Conservation (phyloP, 2,329 filamentous ascomycete species). For the Ophiostoma tasmaniense region DNA sequence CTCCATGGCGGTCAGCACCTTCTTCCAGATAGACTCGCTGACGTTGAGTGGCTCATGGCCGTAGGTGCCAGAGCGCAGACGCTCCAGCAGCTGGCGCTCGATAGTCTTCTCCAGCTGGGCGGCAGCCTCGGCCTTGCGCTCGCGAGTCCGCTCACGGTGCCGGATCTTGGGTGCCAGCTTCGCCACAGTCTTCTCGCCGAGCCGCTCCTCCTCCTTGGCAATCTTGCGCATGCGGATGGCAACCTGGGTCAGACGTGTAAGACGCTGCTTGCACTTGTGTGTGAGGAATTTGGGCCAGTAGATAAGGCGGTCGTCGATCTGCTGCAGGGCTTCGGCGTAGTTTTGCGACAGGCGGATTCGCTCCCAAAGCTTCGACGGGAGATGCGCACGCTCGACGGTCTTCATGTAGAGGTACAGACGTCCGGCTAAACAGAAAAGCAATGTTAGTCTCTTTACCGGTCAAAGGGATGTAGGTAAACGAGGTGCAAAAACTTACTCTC, state of each 20-base stretch:
- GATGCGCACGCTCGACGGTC: slow-evolving; percentile 78
- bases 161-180: slow-evolving; percentile 86
- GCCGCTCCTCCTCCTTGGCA: slow-evolving; percentile 77
- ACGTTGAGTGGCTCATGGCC: slow-evolving; percentile 92
- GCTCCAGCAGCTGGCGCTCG: slow-evolving; percentile 87
- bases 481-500: slow-evolving; percentile 22
- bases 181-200: slow-evolving; percentile 82
- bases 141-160: slow-evolving; percentile 63
- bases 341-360: slow-evolving; percentile 82
- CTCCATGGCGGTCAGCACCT: slow-evolving; percentile 86
- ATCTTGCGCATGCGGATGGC: slow-evolving; percentile 71
- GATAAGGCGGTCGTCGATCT: slow-evolving; percentile 76
- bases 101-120: slow-evolving; percentile 95
- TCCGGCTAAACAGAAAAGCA: slow-evolving; percentile 29
- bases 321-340: slow-evolving; percentile 79
- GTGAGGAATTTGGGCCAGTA: slow-evolving; percentile 93
- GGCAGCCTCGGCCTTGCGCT: slow-evolving; percentile 62
- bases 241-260: slow-evolving; percentile 88
- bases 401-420: slow-evolving; percentile 93
- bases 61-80: slow-evolving; percentile 85
- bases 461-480: not conserved
- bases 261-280: slow-evolving; percentile 82
- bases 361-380: slow-evolving; percentile 91
- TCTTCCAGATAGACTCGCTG: slow-evolving; percentile 93
- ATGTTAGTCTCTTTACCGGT: not conserved